These are phyloP conservation scores for Xylariaceae sp. DNA, from an alignment of 2,329 filamentous ascomycete species.

Conservation along the genomic window DNA sequence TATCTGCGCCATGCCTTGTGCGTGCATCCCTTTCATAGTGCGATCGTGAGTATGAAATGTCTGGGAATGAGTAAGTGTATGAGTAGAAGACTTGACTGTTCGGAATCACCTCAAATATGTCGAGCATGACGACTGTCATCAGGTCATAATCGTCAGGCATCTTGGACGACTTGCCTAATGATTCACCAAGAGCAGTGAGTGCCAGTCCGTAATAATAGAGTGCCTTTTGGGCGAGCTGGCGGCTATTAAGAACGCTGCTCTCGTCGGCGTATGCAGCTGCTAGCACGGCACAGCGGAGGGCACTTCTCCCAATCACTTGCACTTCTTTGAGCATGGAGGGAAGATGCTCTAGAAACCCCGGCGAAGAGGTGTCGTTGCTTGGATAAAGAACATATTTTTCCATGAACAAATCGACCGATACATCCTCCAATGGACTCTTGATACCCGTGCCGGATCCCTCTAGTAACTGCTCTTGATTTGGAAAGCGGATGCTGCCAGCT, in stretches of 20 bases:
- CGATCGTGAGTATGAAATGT: slow-evolving; percentile 32
- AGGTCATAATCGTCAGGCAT: slow-evolving; percentile 39
- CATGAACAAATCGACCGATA: slow-evolving; percentile 33
- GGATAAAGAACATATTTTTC: slow-evolving; percentile 40
- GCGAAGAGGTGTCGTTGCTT: slow-evolving; percentile 34
- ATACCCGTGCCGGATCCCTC: slow-evolving; percentile 12
- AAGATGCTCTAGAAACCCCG: slow-evolving; percentile 39
- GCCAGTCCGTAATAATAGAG: slow-evolving; percentile 36
- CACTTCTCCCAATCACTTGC: slow-evolving; percentile 36
- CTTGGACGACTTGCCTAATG: slow-evolving; percentile 31
- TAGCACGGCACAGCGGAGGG: slow-evolving; percentile 38
- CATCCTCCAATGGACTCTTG: slow-evolving; percentile 26
- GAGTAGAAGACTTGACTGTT: not conserved
- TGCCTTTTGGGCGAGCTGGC: slow-evolving; percentile 25
- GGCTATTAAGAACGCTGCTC: slow-evolving; percentile 24
- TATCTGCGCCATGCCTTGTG: slow-evolving; percentile 41
- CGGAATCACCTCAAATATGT: slow-evolving; percentile 37
- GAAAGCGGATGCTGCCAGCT: not conserved
- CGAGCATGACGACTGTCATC: slow-evolving; percentile 40
- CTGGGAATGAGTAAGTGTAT: slow-evolving; percentile 20
- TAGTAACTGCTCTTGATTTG: slow-evolving; percentile 22
- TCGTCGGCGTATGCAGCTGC: slow-evolving; percentile 36
- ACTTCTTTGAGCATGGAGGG: slow-evolving; percentile 37
- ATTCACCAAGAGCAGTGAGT: slow-evolving; percentile 32
- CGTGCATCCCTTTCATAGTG: slow-evolving; percentile 30